Evolutionary conservation across 2,329 filamentous ascomycete genomes (phyloP).

Genomic region (Fusarium sacchari): DNA sequence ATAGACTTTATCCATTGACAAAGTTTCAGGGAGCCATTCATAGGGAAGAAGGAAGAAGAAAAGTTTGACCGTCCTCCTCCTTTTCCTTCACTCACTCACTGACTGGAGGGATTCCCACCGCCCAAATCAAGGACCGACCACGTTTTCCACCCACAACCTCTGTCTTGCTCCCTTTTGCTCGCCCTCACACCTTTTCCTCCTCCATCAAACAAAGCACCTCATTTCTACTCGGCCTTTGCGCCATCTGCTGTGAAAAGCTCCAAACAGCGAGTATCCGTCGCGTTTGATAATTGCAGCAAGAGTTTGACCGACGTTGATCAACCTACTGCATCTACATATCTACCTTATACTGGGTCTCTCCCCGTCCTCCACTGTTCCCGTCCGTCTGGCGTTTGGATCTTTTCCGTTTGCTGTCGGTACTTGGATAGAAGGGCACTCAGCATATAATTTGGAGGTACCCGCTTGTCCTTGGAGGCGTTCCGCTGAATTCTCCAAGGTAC

Average conservation of each 20-base stretch:
- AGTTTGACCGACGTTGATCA: conserved; percentile 7
- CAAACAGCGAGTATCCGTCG: background rate
- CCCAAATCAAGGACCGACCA: conserved; percentile 36
- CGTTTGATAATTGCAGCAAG: conserved; percentile 1
- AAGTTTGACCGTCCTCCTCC: conserved; percentile 30
- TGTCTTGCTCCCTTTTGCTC: conserved; percentile 35
- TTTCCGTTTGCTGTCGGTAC: conserved; percentile 33
- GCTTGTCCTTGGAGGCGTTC: conserved; percentile 20
- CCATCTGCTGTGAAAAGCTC: background rate
- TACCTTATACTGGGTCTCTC: conserved; percentile 19
- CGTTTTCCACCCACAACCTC: conserved; percentile 36
- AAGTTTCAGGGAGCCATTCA: conserved; percentile 2
- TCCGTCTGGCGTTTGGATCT: conserved; percentile 27
- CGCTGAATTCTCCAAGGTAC: conserved; percentile 17
- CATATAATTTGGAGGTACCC: conserved; percentile 32
- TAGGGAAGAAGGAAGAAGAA: conserved; percentile 21
- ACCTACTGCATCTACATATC: background rate
- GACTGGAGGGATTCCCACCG: conserved; percentile 24
- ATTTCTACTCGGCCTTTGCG: conserved; percentile 15
- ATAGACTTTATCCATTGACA: background rate
- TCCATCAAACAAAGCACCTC: conserved; percentile 16
- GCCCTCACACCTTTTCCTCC: conserved; percentile 18
- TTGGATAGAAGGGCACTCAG: conserved; percentile 13
- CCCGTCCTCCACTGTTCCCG: conserved; percentile 30
- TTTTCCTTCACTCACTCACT: background rate